Evolutionary conservation across 2,329 filamentous ascomycete genomes (phyloP).

Genomic region (Fusarium albidum): DNA sequence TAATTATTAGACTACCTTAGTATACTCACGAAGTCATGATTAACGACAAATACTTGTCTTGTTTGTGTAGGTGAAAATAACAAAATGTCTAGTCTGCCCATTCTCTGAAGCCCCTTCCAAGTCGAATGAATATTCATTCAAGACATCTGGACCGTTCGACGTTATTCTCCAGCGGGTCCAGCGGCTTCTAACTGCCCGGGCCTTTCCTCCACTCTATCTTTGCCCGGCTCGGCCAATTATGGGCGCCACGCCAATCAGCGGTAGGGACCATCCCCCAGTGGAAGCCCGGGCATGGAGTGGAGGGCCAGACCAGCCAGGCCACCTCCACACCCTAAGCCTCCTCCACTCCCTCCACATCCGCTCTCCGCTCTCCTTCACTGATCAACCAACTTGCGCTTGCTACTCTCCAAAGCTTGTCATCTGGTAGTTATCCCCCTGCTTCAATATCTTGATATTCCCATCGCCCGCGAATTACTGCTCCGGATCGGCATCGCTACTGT

Average conservation of each 20-base stretch:
- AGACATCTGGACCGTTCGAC: too few species aligned
- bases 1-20: background rate
- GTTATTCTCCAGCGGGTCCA: constrained; percentile 12
- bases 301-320: constrained; percentile 25
- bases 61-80: too few species aligned
- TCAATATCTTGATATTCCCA: constrained; percentile 14
- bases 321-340: constrained; percentile 28
- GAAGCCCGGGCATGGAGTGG: too few species aligned
- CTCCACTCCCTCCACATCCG: constrained; percentile 30
- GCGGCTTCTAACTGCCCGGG: constrained; percentile 19
- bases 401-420: constrained; percentile 10
- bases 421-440: constrained; percentile 4
- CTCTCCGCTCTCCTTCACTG: constrained; percentile 30
- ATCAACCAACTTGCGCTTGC: constrained; percentile 26
- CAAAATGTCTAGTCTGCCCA: background rate
- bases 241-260: constrained; percentile 25
- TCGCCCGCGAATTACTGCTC: constrained; percentile 1
- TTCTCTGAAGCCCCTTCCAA: constrained; percentile 3
- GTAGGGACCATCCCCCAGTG: constrained; percentile 5
- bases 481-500: constrained; percentile 15
- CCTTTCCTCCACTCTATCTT: constrained; percentile 5
- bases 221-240: constrained; percentile 27
- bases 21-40: background rate
- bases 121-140: too few species aligned
- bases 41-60: background rate